Evolutionary conservation across 352 stramenopile genomes (phyloP), one percentile per base, ranked within the genome.

Genomic region (Globisporangium takayamanum): DNA sequence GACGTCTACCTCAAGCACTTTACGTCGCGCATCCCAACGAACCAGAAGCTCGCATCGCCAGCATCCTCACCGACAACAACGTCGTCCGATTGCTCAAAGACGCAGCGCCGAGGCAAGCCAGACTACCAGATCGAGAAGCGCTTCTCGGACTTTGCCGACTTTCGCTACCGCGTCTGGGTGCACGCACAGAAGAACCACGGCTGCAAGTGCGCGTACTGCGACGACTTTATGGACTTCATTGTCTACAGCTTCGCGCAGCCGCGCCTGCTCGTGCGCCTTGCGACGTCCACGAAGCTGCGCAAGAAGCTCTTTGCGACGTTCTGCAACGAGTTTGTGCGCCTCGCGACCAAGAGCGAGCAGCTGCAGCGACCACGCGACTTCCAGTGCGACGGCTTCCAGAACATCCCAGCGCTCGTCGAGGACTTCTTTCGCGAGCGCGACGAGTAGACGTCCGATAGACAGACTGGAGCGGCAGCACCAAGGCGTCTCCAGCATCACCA

Each of bases 1-100:
- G 71, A 89, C 39, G 68, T 89, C 16, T 89, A 71, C 66, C 61
- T 88, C 4, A 57, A 88, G 62, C 72, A 76, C 55, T 64, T 62
- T 39, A 72, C 76, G 57, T 83, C 64, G n/a, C 77, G 77, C 47
- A 84, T 89, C 53, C 79, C 74, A 46, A 81, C 72, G 18, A 77
- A 78, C 63, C 75, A 80, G 68, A 68, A 53, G 33, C 25, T 54
- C 48, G 61, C 16, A 45, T 22, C 39, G 22, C 18, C 16, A 16
- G 7, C 41, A 39, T 5, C 18, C n/a, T 36, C 33, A 49, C 20
- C 54, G n/a, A n/a, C n/a, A 57, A 50, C 30, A 6, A 6, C 30
- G 30, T 36, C 30, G 30, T 36, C 30, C 3, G 30, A 36, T 16
- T 51, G 7, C 30, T 37, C 10, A 18, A 60, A 80, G 50, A 42